phyloP scores from a whole-genome alignment of 169 alveolate genomes.

The Eimeria sp. region DNA sequence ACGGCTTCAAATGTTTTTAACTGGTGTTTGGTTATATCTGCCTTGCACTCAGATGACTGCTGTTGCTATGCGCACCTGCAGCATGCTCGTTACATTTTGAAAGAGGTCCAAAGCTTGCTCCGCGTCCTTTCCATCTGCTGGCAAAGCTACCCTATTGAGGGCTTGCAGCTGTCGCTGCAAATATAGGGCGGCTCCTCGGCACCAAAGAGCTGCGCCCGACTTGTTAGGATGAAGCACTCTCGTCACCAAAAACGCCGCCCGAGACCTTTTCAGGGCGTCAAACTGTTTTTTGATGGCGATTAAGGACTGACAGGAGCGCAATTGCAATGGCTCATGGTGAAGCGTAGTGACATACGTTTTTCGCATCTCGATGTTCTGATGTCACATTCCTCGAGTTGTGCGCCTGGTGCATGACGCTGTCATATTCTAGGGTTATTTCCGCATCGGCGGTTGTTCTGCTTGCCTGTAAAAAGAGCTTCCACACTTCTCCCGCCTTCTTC shows the following conservation, averaged over 20 bases:
- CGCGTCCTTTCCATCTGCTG: constrained; percentile 58
- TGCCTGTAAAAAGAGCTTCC: constrained; percentile 88
- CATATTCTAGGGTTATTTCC: background rate
- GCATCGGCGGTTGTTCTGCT: background rate
- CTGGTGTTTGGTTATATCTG: background rate
- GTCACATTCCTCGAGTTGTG: background rate
- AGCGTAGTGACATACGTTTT: background rate
- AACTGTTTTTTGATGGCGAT: constrained; percentile 58
- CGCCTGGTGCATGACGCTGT: background rate
- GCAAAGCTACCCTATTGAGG: constrained; percentile 18
- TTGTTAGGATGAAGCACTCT: constrained; percentile 54
- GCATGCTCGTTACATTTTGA: constrained; percentile 23
- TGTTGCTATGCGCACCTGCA: constrained; percentile 1
- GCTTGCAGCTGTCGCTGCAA: constrained; percentile 80
- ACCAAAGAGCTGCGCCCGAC: constrained; percentile 84
- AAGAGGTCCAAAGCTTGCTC: constrained; percentile 19
- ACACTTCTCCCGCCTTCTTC: constrained; percentile 93
- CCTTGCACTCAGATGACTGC: background rate
- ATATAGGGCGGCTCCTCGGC: constrained; percentile 82
- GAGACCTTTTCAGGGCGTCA: constrained; percentile 26
- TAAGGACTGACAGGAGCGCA: constrained; percentile 26
- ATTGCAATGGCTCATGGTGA: background rate
- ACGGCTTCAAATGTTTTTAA: background rate
- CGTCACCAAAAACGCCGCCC: constrained; percentile 45
- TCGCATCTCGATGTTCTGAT: background rate